Percentiles rank a stretch among this genome's conserved stretches.
Conservation (phyloP, 2,329 filamentous ascomycete species). For the Alternaria atra region DNA sequence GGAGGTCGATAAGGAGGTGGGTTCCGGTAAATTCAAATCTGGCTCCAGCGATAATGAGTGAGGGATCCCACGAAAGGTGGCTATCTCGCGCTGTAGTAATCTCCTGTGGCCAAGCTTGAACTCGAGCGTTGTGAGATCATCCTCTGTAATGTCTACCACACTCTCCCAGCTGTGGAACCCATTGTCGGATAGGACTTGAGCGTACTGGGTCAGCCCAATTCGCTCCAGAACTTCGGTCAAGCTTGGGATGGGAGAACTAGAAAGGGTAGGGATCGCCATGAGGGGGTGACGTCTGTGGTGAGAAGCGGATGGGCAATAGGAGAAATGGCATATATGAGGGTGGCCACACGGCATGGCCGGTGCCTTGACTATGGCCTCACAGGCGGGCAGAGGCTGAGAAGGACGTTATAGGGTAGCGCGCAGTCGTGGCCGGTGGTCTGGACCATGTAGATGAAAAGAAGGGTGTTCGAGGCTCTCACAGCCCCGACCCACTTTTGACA, state of each 20-base stretch:
- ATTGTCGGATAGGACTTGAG: constrained; percentile 42
- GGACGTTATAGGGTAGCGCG: constrained; percentile 17
- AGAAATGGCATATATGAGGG: constrained; percentile 19
- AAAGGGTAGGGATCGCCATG: constrained; percentile 41
- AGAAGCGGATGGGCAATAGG: constrained; percentile 24
- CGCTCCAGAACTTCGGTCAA: constrained; percentile 44
- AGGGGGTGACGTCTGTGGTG: constrained; percentile 29
- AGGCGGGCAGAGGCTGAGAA: constrained; percentile 13
- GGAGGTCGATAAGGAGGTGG: constrained; percentile 38
- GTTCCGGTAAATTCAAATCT: constrained; percentile 28
- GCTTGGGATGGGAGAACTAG: constrained; percentile 27
- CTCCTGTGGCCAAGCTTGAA: constrained; percentile 54
- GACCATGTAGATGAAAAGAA: constrained; percentile 24
- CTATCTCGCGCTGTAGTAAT: constrained; percentile 52
- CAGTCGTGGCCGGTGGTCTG: constrained; percentile 24
- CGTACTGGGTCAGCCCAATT: constrained; percentile 42
- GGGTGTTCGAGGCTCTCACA: constrained; percentile 24
- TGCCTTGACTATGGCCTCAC: constrained; percentile 9
- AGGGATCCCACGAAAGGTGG: constrained; percentile 46
- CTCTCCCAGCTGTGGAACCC: constrained; percentile 52
- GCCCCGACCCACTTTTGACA: constrained; percentile 12
- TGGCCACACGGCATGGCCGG: constrained; percentile 9
- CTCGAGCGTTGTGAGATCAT: constrained; percentile 47
- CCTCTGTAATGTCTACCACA: constrained; percentile 53
- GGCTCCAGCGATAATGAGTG: constrained; percentile 37